Base-by-base conservation (phyloP, 1,284 basidiomycete species). In the Athelia psychrophila region DNA sequence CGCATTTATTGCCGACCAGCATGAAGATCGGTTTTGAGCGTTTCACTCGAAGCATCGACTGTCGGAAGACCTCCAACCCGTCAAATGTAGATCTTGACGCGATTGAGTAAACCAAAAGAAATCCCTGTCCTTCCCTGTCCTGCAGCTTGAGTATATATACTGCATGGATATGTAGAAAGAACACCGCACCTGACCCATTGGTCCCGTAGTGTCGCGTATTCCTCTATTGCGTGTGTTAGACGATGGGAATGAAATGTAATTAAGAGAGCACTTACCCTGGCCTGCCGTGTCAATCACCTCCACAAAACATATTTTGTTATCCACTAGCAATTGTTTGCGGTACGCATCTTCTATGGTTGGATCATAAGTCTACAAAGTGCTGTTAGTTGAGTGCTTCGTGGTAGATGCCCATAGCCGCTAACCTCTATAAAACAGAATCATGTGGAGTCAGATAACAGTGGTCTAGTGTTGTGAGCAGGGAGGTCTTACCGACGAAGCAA, bases 31-130 rank as follows among this genome's bases (percentile, higher is more conserved):
- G 89, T 58, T 83, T 87, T 69, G 83, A 88, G 67, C 95, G 86
- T 75, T 98, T 97, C 54, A 98, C 94, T 55, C 91, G 88, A 63
- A 88, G 73, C 81, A 97, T 96, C 48, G 95, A 93, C 70, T 96
- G 92, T 59, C 95, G 91, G 75, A 98, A 98, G 59, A 93, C 89
- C 64, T 94, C 91, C 56, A 96, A 85, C 27, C 95, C 91, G 64
- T 98, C 93, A 62, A 98, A 98, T 22, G 94, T 95, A 61, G 88
- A 86, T 65, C 94, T 84, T 44, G 94, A 95, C 50, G 95, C 93
- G 69, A 99, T 98, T 49, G 94, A 97, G 76, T 99, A 99, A 53
- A 99, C 97, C 53, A 99, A 84, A 57, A 99, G 89, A 74, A 99
- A 99, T 10, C 96, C 96, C 75, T 99, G 95, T 56, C 97, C 96